Conservation (phyloP, 192 early-diverging fungal species). For the Coemansia sp. region DNA sequence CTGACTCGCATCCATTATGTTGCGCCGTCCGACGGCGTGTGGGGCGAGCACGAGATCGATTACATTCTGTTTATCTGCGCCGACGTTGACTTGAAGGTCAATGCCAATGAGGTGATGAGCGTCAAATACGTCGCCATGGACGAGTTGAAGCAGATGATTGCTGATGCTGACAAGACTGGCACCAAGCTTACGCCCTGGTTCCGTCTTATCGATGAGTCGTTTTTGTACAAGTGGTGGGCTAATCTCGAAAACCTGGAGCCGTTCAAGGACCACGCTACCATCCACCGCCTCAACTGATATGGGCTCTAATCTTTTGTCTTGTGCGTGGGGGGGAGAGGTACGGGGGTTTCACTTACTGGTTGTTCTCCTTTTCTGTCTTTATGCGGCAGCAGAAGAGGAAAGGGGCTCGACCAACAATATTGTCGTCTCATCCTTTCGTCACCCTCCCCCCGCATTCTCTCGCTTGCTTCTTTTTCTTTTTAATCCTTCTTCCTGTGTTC, state of each 20-base stretch:
- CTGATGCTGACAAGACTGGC: slow-evolving; percentile 52
- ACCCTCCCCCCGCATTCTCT: too few relatives aligned
- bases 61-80: slow-evolving; percentile 90
- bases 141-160: slow-evolving; percentile 78
- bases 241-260: slow-evolving; percentile 68
- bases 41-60: slow-evolving; percentile 99
- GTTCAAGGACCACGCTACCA: slow-evolving; percentile 64
- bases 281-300: slow-evolving; percentile 65
- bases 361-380: too few relatives aligned
- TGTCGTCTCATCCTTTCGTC: too few relatives aligned
- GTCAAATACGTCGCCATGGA: slow-evolving; percentile 78
- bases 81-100: slow-evolving; percentile 73
- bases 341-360: too few relatives aligned
- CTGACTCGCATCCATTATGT: slow-evolving; percentile 95
- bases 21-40: slow-evolving; percentile 90
- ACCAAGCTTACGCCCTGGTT: slow-evolving; percentile 95
- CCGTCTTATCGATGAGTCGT: slow-evolving; percentile 85
- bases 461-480: slow-evolving; percentile 2
- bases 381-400: too few relatives aligned
- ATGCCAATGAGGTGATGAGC: slow-evolving; percentile 88
- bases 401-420: too few relatives aligned
- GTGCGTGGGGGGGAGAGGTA: too few relatives aligned
- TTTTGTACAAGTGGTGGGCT: slow-evolving; percentile 97
- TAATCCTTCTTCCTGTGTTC: background rate
- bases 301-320: too few relatives aligned